phyloP scores from a whole-genome alignment of 345 rosid species.

The Odontarrhena argentea region DNA sequence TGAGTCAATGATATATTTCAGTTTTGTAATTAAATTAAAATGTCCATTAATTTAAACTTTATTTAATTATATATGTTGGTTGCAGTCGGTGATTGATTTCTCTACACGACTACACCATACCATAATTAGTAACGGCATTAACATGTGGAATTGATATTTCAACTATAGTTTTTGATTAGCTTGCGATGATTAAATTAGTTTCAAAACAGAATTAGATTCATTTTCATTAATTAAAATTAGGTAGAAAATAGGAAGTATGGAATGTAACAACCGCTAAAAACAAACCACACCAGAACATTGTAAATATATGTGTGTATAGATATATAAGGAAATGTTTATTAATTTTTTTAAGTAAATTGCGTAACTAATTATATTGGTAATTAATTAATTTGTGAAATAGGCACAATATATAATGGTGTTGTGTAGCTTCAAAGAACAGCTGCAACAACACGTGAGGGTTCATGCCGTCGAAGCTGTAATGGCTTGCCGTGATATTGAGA shows the following conservation, averaged over 20 bases:
- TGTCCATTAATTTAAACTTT: neutral
- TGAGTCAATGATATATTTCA: neutral
- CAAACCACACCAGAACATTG: conserved; percentile 20
- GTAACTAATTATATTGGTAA: neutral
- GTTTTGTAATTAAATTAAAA: neutral
- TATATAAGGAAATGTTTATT: conserved; percentile 19
- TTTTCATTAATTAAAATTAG: neutral
- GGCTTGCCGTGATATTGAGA: conserved; percentile 98
- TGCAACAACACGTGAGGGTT: conserved; percentile 96
- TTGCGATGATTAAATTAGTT: neutral
- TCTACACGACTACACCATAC: conserved; percentile 11
- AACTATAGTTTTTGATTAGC: conserved; percentile 20
- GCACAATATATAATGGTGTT: conserved; percentile 87
- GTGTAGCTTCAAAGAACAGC: conserved; percentile 96
- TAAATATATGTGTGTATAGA: neutral
- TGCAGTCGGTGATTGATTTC: conserved; percentile 25
- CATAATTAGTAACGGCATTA: conserved; percentile 17
- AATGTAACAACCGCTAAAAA: conserved; percentile 20
- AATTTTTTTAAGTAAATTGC: neutral
- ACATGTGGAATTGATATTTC: conserved; percentile 22
- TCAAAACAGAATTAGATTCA: neutral
- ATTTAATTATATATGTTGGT: conserved; percentile 4
- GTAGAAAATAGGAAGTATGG: conserved; percentile 1
- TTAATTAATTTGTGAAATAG: conserved; percentile 40
- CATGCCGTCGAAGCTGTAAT: conserved; percentile 98